Conservation (phyloP, 2,329 filamentous ascomycete species). For the Sporothrix globosa region DNA sequence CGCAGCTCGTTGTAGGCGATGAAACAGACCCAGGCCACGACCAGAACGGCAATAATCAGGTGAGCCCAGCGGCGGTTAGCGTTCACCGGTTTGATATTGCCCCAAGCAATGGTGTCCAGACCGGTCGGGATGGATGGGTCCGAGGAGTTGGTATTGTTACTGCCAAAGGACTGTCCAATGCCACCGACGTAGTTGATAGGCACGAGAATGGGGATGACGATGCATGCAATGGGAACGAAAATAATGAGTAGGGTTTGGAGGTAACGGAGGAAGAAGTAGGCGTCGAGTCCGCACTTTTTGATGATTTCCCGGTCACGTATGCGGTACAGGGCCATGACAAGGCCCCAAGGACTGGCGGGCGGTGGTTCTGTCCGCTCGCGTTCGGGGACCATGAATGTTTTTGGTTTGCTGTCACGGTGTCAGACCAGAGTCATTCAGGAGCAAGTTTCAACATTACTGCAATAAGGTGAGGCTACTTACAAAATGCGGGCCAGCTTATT, state of each 20-base stretch:
- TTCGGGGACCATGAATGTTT: constrained; percentile 84
- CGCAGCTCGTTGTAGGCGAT: constrained; percentile 85
- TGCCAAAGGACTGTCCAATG: constrained; percentile 59
- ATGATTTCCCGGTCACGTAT: constrained; percentile 80
- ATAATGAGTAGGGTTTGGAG: constrained; percentile 78
- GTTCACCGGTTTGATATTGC: constrained; percentile 72
- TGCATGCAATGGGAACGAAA: constrained; percentile 76
- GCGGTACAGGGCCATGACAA: constrained; percentile 65
- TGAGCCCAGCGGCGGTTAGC: constrained; percentile 81
- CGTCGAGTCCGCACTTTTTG: constrained; percentile 91
- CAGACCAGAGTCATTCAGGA: background rate
- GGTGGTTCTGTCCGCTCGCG: constrained; percentile 79
- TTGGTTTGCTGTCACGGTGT: constrained; percentile 64
- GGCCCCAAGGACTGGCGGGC: constrained; percentile 57
- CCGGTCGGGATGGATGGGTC: constrained; percentile 53
- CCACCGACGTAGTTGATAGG: constrained; percentile 81
- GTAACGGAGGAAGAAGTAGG: constrained; percentile 96
- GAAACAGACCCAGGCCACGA: constrained; percentile 82
- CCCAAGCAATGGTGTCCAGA: constrained; percentile 82
- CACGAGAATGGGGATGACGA: constrained; percentile 83
- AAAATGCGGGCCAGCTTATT: constrained; percentile 82
- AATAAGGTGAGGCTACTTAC: constrained; percentile 51
- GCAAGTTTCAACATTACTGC: too few relatives aligned
- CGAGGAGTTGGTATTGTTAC: constrained; percentile 46
- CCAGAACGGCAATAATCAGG: constrained; percentile 73